Base-by-base conservation (phyloP, 2,329 filamentous ascomycete genomes). In the Tolypocladium sp. region DNA sequence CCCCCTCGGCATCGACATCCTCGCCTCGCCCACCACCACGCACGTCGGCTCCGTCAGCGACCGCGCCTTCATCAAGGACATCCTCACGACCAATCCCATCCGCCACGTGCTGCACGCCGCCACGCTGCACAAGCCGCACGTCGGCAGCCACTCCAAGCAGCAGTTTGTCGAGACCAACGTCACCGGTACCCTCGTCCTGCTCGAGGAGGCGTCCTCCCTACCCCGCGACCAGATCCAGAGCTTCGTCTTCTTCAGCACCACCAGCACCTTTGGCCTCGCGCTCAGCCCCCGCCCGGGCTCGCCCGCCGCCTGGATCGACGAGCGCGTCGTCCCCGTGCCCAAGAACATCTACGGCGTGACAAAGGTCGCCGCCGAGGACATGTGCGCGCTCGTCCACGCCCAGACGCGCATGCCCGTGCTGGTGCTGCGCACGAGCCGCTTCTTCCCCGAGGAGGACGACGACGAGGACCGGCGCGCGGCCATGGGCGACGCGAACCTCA, bases 291-390 rank as follows among this genome's bases (percentile, higher is more conserved):
- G 60, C 2, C 68, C 67, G 0, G 74, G 74, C 1, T 56, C 60
- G 0, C 74, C 76, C 1, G 76, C 77, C 0, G 74, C 69, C 1
- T 78, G 76, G 76, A 79, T 79, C 61, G 68, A 74, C 63, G 77
- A 79, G 63, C 42, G 61, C 0, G 73, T 78, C 9, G 66, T 68
- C 0, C 74, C 76, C 0, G 62, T 70, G 25, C 76, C 77, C 2
- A 79, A 79, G 60, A 80, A 80, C 65, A 77, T 79, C 52, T 79
- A 80, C 62, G 79, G 79, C 58, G 71, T 73, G 4, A 81, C 78
- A 22, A 81, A 81, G 56, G 69, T 73, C 20, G 76, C 77, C 2
- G 79, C 79, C 5, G 79, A 81, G 61, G 77, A 80, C 56, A 59
- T 81, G 37, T 80, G 77, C 63, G 69, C 67, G 15, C 70, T 81